These are phyloP conservation scores for Trichoderma afroharzianum DNA, from an alignment of 2,329 filamentous ascomycete species.

Conservation along the genomic window DNA sequence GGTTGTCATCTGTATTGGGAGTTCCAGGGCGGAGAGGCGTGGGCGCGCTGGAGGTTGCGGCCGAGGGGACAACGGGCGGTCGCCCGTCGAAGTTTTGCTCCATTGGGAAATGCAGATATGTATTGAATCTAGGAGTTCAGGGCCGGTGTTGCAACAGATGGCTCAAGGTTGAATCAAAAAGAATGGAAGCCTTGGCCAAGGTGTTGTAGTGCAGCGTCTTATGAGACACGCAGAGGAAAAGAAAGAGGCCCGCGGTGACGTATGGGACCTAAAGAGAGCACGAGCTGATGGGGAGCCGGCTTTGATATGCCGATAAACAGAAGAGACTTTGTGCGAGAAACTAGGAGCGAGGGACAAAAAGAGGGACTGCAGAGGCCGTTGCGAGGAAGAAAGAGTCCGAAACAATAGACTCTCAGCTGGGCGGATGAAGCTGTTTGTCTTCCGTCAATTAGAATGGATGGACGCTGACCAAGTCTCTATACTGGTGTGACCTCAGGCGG, in stretches of 20 bases:
- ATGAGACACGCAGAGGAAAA: not conserved
- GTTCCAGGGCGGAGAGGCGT: slow-evolving; percentile 42
- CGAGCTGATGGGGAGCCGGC: not conserved
- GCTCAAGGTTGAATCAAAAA: not conserved
- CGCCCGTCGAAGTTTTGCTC: slow-evolving; percentile 31
- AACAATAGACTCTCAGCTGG: not conserved
- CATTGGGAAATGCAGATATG: slow-evolving; percentile 21
- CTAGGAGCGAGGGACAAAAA: not conserved
- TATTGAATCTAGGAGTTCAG: not conserved
- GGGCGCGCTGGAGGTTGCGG: slow-evolving; percentile 35
- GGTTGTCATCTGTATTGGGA: slow-evolving; percentile 38
- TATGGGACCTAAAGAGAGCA: not conserved
- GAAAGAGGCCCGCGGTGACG: not conserved
- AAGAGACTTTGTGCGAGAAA: not conserved
- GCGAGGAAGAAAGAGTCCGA: not conserved
- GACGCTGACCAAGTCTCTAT: not conserved
- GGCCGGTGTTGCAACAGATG: not conserved
- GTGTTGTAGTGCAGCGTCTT: not conserved
- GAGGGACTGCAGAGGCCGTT: not conserved
- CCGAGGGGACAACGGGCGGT: slow-evolving; percentile 29
- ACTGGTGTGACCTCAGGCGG: not conserved
- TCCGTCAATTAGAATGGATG: not conserved
- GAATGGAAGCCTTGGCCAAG: not conserved
- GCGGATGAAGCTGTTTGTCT: not conserved
- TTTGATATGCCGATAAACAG: not conserved